These are phyloP conservation scores for Calonectria hongkongensis DNA, from an alignment of 2,329 filamentous ascomycete genomes.

Conservation along the genomic window DNA sequence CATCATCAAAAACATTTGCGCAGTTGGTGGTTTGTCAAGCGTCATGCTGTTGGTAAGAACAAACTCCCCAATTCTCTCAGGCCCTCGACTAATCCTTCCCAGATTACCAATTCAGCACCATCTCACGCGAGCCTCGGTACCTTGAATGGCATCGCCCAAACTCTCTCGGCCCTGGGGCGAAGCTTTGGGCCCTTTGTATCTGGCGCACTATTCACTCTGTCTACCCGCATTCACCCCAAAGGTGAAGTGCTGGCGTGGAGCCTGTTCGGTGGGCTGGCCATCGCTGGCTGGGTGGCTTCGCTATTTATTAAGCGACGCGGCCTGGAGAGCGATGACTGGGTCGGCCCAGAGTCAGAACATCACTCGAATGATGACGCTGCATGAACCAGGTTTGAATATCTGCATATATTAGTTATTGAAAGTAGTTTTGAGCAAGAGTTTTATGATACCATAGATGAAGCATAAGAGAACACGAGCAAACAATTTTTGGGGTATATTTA, in stretches of 20 bases:
- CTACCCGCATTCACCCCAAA: conserved; percentile 82
- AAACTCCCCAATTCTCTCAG: neutral
- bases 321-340: conserved; percentile 76
- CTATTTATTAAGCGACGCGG: conserved; percentile 82
- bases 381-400: neutral
- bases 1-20: conserved; percentile 91
- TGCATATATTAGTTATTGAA: neutral
- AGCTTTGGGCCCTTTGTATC: conserved; percentile 92
- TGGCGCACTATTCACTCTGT: conserved; percentile 88
- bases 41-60: conserved; percentile 86
- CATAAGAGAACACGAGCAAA: conserved; percentile 5
- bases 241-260: conserved; percentile 92
- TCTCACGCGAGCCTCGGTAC: conserved; percentile 90
- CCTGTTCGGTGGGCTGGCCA: conserved; percentile 87
- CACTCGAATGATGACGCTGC: conserved; percentile 49
- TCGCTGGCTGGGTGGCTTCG: conserved; percentile 86
- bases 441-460: conserved; percentile 31
- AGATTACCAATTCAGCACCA: conserved; percentile 96
- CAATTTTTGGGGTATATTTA: conserved; percentile 25
- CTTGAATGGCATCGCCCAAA: conserved; percentile 95
- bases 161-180: conserved; percentile 91
- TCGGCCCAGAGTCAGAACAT: conserved; percentile 55
- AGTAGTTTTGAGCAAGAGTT: neutral
- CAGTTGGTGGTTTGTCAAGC: conserved; percentile 92
- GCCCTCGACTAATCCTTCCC: conserved; percentile 26